These are phyloP conservation scores for Murraya paniculata DNA, from an alignment of 345 rosid genomes.

Conservation along the genomic window DNA sequence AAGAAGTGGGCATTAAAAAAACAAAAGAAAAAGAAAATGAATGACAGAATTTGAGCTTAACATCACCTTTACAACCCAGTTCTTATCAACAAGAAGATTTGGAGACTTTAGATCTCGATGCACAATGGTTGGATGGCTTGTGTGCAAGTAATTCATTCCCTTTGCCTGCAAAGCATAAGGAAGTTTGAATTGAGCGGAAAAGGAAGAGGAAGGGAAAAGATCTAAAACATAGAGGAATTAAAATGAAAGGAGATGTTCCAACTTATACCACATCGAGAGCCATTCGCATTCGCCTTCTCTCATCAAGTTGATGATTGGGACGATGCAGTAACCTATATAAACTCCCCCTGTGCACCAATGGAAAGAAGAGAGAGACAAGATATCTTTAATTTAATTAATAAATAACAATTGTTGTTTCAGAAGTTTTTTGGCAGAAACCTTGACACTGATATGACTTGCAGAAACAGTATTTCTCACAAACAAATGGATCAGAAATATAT, in stretches of 20 bases:
- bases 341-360: conserved; percentile 71
- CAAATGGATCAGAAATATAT: neutral
- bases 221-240: neutral
- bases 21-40: neutral
- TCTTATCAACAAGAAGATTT: conserved; percentile 93
- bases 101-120: conserved; percentile 98
- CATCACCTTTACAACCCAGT: conserved; percentile 92
- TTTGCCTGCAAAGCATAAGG: conserved; percentile 59
- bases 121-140: conserved; percentile 90
- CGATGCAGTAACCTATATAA: conserved; percentile 87
- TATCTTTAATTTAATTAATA: neutral
- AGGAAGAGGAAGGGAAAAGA: neutral
- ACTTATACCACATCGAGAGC: conserved; percentile 93
- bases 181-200: conserved; percentile 11
- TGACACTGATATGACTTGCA: neutral
- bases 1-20: neutral
- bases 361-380: conserved; percentile 2
- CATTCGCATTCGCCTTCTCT: conserved; percentile 89
- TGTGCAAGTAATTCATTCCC: conserved; percentile 96
- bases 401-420: neutral
- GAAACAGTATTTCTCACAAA: neutral
- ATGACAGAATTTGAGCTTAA: neutral
- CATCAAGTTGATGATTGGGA: conserved; percentile 69
- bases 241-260: conserved; percentile 7
- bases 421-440: conserved; percentile 8